Percentiles rank a stretch among this genome's conserved stretches.
phyloP scores from a whole-genome alignment of 257 asterid species.

The Osmanthus fragrans region DNA sequence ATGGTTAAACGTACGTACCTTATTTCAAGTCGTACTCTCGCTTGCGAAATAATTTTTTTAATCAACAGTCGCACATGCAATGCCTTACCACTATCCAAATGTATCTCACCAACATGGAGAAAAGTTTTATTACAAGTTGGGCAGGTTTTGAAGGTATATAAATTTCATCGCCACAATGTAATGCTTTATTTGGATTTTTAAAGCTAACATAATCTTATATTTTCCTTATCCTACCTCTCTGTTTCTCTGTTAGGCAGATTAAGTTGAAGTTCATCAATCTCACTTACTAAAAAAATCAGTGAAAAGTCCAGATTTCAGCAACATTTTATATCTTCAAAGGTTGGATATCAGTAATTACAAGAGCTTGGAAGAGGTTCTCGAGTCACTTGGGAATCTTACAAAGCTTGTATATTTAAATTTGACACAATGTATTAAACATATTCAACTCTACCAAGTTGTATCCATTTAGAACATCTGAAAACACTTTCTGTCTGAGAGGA shows the following conservation, averaged over 20 bases:
- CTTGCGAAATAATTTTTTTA: no score
- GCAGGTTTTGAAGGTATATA: no score
- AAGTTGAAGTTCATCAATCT: slow-evolving; percentile 29
- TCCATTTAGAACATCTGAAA: slow-evolving; percentile 3
- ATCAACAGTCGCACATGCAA: no score
- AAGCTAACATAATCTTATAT: background rate
- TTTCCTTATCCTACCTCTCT: slow-evolving; percentile 2
- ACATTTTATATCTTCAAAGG: slow-evolving; percentile 13
- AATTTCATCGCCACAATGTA: no score
- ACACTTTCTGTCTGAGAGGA: background rate
- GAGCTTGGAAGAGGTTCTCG: slow-evolving; percentile 11
- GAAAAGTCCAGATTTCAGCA: slow-evolving; percentile 22
- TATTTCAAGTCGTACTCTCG: no score
- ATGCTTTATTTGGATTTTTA: background rate
- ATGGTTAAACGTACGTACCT: no score
- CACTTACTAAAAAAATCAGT: slow-evolving; percentile 14
- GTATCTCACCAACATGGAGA: no score
- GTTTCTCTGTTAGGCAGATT: background rate
- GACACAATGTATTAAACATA: background rate
- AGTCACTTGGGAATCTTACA: slow-evolving; percentile 7
- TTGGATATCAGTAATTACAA: slow-evolving; percentile 15
- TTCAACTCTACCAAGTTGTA: slow-evolving; percentile 8
- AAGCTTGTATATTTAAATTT: slow-evolving; percentile 11
- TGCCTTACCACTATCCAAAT: no score
- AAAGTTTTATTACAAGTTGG: no score